Base-by-base conservation (phyloP, 2,329 filamentous ascomycete genomes). In the Curvularia spicifera region DNA sequence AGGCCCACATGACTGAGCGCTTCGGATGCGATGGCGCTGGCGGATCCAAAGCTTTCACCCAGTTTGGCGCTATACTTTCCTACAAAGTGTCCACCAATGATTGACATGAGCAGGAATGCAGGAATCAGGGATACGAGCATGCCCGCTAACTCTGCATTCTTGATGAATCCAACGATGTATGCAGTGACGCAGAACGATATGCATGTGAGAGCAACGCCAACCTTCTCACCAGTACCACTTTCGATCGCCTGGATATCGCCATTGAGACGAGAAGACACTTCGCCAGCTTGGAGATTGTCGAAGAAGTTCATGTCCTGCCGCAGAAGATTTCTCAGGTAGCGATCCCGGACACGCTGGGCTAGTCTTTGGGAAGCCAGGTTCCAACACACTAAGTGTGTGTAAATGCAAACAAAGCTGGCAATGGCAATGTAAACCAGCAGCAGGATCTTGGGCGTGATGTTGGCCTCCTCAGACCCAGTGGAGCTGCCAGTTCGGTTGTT, bases 171-270 rank as follows among this genome's bases (percentile, higher is more conserved):
- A 15, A 91, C 84, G 4, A 87, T 79, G 60, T 89, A 90, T 3
- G 87, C 85, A 0, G 88, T 86, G 52, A 89, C 70, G 68, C 90
- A 90, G 72, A 89, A 91, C 2, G 86, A 85, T 9, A 85, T 73
- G 50, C 83, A 87, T 24, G 83, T 82, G 4, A 91, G 79, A 63
- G 84, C 83, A 33, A 89, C 84, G 51, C 88, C 88, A 15, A 89
- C 87, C 71, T 91, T 91, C 73, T 91, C 89, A 1, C 85, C 87
- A 0, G 88, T 89, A 13, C 89, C 89, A 0, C 84, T 83, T 67
- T 89, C 88, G 51, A 91, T 85, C 1, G 85, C 83, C 57, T 87
- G 84, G 33, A 90, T 87, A 66, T 91, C 88, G 53, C 82, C 81
- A 68, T 87, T 87, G 43, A 91, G 82, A 18, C 88, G 81, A 8